Conservation (phyloP, 805 yeast species). For the Myxozyma mucilagina region DNA sequence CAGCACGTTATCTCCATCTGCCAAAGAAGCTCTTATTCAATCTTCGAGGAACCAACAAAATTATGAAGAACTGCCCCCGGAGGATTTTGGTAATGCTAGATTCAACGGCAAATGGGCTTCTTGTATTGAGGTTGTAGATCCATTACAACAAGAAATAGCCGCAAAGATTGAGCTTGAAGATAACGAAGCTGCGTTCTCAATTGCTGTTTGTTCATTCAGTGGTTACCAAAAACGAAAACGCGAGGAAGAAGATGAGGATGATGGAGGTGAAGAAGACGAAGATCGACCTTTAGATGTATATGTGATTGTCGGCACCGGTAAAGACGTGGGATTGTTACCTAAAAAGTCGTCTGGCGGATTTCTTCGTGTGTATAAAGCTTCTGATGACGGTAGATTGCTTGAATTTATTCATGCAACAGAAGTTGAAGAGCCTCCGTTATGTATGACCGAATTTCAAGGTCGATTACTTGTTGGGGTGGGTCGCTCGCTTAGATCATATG, state of each 20-base stretch:
- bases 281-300: conserved; percentile 21
- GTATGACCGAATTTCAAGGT: conserved; percentile 59
- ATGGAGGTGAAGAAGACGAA: conserved; percentile 18
- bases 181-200: conserved; percentile 48
- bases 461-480: conserved; percentile 61
- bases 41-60: conserved; percentile 30
- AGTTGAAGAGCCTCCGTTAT: conserved; percentile 50
- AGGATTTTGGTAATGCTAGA: conserved; percentile 49
- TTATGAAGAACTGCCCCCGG: conserved; percentile 42
- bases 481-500: conserved; percentile 58
- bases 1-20: conserved; percentile 35
- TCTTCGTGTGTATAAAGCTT: conserved; percentile 38
- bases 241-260: conserved; percentile 17
- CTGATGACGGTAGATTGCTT: conserved; percentile 45
- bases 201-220: conserved; percentile 42
- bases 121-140: conserved; percentile 51
- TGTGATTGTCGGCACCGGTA: conserved; percentile 37
- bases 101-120: conserved; percentile 49
- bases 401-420: conserved; percentile 61
- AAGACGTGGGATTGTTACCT: conserved; percentile 36
- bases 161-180: conserved; percentile 50
- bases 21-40: conserved; percentile 11
- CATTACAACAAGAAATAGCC: conserved; percentile 39
- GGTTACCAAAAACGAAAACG: conserved; percentile 2
- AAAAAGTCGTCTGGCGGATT: conserved; percentile 31